phyloP scores from a whole-genome alignment of 148 eudicot species.

The Persicaria maculosa region DNA sequence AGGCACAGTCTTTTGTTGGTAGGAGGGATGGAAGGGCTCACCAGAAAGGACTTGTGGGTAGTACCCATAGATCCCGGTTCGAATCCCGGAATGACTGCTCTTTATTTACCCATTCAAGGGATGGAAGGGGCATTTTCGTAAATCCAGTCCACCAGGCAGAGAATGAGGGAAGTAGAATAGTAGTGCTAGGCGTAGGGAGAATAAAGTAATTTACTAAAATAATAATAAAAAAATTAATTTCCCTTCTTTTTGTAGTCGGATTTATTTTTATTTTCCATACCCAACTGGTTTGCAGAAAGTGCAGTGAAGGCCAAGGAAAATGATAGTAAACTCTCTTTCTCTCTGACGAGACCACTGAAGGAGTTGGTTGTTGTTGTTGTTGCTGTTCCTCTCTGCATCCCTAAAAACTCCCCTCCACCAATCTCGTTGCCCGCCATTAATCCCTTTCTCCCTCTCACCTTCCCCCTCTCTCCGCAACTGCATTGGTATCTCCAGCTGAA shows the following conservation, averaged over 20 bases:
- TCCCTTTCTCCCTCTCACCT: conserved; percentile 12
- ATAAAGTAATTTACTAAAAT: too few species aligned
- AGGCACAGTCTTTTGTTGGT: too few species aligned
- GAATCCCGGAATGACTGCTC: too few species aligned
- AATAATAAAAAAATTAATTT: background rate
- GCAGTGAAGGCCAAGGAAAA: conserved; percentile 14
- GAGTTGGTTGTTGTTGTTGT: conserved; percentile 14
- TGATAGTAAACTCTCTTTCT: conserved; percentile 14
- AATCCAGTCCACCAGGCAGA: too few species aligned
- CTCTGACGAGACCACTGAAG: conserved; percentile 14
- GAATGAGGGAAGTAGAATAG: too few species aligned
- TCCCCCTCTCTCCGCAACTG: conserved; percentile 1
- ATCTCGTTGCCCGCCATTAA: conserved; percentile 8
- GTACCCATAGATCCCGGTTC: too few species aligned
- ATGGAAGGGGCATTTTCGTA: too few species aligned
- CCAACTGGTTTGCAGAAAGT: conserved; percentile 10
- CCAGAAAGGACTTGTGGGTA: too few species aligned
- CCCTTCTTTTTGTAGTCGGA: background rate
- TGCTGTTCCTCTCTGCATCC: conserved; percentile 22
- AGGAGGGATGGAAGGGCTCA: too few species aligned
- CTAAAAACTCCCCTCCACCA: conserved; percentile 11
- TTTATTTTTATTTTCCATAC: background rate
- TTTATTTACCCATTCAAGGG: too few species aligned
- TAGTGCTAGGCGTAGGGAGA: too few species aligned
- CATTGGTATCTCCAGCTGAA: conserved; percentile 9